A percentile compares a stretch with the other conserved stretches of the same genome.
Evolutionary conservation across 1,139 yeast species (phyloP).

Genomic region (Blastobotrys persicus): DNA sequence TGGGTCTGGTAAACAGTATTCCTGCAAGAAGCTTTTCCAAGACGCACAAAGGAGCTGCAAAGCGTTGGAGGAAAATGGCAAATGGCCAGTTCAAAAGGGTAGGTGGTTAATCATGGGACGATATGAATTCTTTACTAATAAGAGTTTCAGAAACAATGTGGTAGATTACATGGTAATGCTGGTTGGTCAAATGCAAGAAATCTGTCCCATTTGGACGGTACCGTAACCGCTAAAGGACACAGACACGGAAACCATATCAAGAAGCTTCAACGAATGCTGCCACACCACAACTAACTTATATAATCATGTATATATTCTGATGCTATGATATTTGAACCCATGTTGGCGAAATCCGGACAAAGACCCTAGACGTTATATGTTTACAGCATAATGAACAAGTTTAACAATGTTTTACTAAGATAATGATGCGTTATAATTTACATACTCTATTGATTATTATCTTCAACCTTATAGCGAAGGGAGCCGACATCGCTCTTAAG

Average conservation of each 20-base stretch:
- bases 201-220: conserved; percentile 62
- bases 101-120: conserved; percentile 19
- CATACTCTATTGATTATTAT: background rate
- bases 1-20: background rate
- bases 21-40: conserved; percentile 33
- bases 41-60: conserved; percentile 75
- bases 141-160: conserved; percentile 59
- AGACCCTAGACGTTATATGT: no score
- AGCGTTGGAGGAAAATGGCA: conserved; percentile 76
- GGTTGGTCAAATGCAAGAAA: conserved; percentile 69
- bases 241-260: conserved; percentile 21
- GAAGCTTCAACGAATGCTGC: conserved; percentile 35
- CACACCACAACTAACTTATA: conserved; percentile 32
- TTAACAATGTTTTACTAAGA: background rate
- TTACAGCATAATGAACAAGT: no score
- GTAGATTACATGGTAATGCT: conserved; percentile 90
- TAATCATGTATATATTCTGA: background rate
- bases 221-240: conserved; percentile 49
- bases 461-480: background rate
- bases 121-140: conserved; percentile 2
- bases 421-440: no score
- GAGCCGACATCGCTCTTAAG: conserved; percentile 4
- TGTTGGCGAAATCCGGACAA: no score
- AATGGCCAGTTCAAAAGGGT: conserved; percentile 50
- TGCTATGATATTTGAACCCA: background rate